A percentile compares a stretch with the other conserved stretches of the same genome.
phyloP scores from a whole-genome alignment of 2,329 filamentous ascomycete genomes.

The Diplodia scrobiculata region DNA sequence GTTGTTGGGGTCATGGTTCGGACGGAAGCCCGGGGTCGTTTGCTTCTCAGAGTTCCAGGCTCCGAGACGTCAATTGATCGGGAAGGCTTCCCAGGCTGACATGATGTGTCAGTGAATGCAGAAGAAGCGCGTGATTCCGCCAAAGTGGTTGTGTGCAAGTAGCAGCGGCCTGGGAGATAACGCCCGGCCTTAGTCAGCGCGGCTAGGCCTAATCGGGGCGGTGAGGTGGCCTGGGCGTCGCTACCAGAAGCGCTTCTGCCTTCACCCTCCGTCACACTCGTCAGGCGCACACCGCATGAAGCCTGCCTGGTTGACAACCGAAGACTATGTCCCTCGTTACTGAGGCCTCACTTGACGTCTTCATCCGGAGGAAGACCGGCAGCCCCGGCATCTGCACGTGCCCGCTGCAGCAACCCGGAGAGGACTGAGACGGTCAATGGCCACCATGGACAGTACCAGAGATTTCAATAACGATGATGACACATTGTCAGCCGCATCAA shows the following conservation, averaged over 20 bases:
- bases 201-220: neutral
- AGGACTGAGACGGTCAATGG: neutral
- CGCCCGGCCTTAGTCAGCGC: neutral
- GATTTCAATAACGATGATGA: neutral
- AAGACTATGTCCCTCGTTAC: neutral
- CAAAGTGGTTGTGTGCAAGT: neutral
- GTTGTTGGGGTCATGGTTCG: neutral
- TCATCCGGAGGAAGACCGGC: neutral
- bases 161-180: neutral
- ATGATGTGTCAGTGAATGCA: neutral
- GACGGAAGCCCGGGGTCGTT: neutral
- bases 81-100: neutral
- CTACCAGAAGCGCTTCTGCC: constrained; percentile 1
- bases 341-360: neutral
- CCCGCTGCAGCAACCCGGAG: neutral
- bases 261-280: neutral
- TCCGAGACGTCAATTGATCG: neutral
- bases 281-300: neutral
- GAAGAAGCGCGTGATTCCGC: neutral
- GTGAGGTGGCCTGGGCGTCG: neutral
- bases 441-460: neutral
- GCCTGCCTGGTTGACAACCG: neutral
- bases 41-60: neutral
- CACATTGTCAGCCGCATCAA: neutral
- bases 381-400: neutral